Conservation (phyloP, 352 stramenopile species). For the Sclerospora graminicola region DNA sequence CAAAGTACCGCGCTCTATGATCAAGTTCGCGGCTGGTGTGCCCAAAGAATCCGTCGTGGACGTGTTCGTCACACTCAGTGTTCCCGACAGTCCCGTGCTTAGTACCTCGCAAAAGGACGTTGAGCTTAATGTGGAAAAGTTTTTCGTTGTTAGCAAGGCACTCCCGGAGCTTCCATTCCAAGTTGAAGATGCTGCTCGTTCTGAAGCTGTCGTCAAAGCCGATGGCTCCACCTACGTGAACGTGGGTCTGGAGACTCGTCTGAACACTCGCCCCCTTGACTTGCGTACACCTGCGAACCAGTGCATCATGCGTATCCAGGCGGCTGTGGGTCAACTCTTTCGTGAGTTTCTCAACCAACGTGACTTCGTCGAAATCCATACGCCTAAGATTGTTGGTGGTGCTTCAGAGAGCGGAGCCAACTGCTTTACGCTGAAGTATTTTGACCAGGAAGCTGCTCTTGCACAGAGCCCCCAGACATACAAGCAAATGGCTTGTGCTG, state of each 20-base stretch:
- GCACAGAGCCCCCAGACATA: slow-evolving; percentile 97
- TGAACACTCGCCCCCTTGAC: slow-evolving; percentile 96
- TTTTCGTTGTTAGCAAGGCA: slow-evolving; percentile 94
- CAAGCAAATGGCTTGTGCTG: slow-evolving; percentile 99
- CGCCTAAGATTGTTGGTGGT: slow-evolving; percentile 96
- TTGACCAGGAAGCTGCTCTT: slow-evolving; percentile 94
- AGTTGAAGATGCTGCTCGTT: slow-evolving; percentile 91
- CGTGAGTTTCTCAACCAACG: slow-evolving; percentile 92
- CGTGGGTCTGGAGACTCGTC: slow-evolving; percentile 86
- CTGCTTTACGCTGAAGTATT: slow-evolving; percentile 99
- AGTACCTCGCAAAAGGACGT: slow-evolving; percentile 92
- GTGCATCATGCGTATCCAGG: slow-evolving; percentile 97
- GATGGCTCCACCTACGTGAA: slow-evolving; percentile 79
- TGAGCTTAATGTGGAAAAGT: slow-evolving; percentile 90
- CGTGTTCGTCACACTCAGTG: slow-evolving; percentile 87
- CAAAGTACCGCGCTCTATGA: slow-evolving; percentile 90
- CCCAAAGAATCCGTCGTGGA: slow-evolving; percentile 96
- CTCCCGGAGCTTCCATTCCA: slow-evolving; percentile 87
- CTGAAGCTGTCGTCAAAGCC: slow-evolving; percentile 77
- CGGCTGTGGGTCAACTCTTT: slow-evolving; percentile 94
- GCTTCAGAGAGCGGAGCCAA: slow-evolving; percentile 95
- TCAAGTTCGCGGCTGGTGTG: slow-evolving; percentile 93
- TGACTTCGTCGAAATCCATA: slow-evolving; percentile 99
- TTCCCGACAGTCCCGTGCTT: slow-evolving; percentile 83
- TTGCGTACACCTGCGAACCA: slow-evolving; percentile 97